phyloP scores from a whole-genome alignment of 1,284 basidiomycete species.

The Puccinia coronata region DNA sequence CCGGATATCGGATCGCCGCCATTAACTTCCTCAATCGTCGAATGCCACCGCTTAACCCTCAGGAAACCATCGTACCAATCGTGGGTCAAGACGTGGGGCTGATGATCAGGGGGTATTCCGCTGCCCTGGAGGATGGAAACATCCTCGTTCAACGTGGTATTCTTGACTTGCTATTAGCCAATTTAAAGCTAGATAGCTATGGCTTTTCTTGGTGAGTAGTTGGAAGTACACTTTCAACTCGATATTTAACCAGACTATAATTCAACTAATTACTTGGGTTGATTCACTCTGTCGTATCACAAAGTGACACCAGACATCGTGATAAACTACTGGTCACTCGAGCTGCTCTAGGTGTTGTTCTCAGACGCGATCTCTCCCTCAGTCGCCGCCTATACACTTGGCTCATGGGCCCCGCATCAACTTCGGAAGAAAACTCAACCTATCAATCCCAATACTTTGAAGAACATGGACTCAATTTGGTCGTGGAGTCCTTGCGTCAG shows the following conservation, averaged over 20 bases:
- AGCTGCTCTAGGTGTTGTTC: constrained; percentile 66
- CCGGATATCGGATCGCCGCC: constrained; percentile 78
- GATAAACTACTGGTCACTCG: constrained; percentile 55
- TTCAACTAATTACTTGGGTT: neutral
- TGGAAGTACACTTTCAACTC: neutral
- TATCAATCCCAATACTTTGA: constrained; percentile 72
- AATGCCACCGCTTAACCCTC: constrained; percentile 63
- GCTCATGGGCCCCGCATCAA: constrained; percentile 69
- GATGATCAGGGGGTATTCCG: constrained; percentile 85
- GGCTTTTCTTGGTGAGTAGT: constrained; percentile 67
- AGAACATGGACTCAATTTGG: constrained; percentile 69
- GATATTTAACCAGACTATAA: constrained; percentile 55
- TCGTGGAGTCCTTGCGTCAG: constrained; percentile 67
- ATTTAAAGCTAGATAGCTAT: constrained; percentile 71
- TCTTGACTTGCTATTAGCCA: constrained; percentile 76
- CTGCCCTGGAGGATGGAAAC: constrained; percentile 85
- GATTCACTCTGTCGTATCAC: neutral
- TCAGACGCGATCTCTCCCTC: constrained; percentile 86
- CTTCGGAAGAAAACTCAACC: constrained; percentile 71
- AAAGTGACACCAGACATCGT: constrained; percentile 51
- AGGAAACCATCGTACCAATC: constrained; percentile 69
- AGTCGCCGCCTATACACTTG: constrained; percentile 91
- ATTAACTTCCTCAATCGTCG: constrained; percentile 82
- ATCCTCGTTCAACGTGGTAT: constrained; percentile 78
- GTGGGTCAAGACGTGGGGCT: constrained; percentile 84